Evolutionary conservation across 805 yeast genomes (phyloP), one percentile per base, ranked within the genome.

Genomic region (Clavispora santaluciae): DNA sequence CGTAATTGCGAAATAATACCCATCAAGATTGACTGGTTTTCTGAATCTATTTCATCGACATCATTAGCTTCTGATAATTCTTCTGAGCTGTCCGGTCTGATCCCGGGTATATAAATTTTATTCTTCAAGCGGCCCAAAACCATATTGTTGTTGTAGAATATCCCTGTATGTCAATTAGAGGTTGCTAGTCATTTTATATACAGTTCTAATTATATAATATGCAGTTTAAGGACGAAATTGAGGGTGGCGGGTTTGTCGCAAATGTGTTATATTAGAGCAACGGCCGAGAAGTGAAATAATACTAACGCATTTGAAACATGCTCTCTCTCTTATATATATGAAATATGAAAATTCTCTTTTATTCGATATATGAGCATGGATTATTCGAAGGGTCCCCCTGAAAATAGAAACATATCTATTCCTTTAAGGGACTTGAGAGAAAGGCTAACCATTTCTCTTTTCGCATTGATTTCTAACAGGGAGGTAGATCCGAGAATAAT

Each of bases 1-100:
- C 96, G 79, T 56, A 91, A 72, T 64, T 91, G 97, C 10, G 95
- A 70, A 42, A 91, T 93, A 43, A 91, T 87, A 12, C 91, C 88
- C 72, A 87, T 70, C 41, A 91, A 68, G 38, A 91, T 89, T 39
- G 82, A 84, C 61, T 90, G 95, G 20, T 90, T 90, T 44, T 90
- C 89, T 40, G 79, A 89, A 56, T 89, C 97, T 30, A 90, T 81
- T 59, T 90, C 98, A 62, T 93, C 98, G 36, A 88, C 75, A 59
- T 89, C 97, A 56, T 46, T 50, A 13, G 16, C 21, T 5, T 23
- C 15, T 10, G 30, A 22, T 12, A 35, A 17, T 15, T 15, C 28
- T 16, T 35, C 37, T 15, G 37, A 35, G 30, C 37, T 34, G 9
- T 34, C 36, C 8, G 13, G 12, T 17, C 23, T 34, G 12, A 5